phyloP scores from a whole-genome alignment of 2,329 filamentous ascomycete species.

The Epichloe bromicola region DNA sequence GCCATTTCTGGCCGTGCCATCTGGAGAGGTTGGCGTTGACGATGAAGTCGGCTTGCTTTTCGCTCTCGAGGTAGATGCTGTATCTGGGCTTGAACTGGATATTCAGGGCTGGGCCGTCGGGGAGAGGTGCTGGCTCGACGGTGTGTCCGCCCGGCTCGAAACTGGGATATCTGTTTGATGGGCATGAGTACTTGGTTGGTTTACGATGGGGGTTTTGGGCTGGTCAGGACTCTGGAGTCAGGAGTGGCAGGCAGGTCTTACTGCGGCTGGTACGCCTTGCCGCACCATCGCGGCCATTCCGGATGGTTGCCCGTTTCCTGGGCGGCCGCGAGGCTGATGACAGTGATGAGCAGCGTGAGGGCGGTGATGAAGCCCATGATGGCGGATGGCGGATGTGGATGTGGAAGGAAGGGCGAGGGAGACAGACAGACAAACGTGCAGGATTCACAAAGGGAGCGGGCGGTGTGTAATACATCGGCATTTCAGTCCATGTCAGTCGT shows the following conservation, averaged over 20 bases:
- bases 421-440: too few species aligned
- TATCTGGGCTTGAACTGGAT: slow-evolving; percentile 32
- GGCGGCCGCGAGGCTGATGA: slow-evolving; percentile 2
- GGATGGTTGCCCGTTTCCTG: slow-evolving; percentile 27
- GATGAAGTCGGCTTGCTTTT: slow-evolving; percentile 27
- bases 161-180: slow-evolving; percentile 18
- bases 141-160: slow-evolving; percentile 33
- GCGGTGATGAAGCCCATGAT: not conserved
- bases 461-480: too few species aligned
- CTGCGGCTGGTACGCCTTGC: slow-evolving; percentile 31
- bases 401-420: not conserved
- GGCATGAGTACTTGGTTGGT: not conserved
- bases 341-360: not conserved
- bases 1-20: slow-evolving; percentile 26
- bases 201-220: not conserved
- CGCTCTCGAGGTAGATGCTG: slow-evolving; percentile 31
- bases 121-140: slow-evolving; percentile 18
- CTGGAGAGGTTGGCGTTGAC: slow-evolving; percentile 29
- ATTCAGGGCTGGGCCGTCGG: slow-evolving; percentile 23
- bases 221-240: not conserved
- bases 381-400: not conserved
- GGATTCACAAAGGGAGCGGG: too few species aligned
- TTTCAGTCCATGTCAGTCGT: too few species aligned
- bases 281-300: slow-evolving; percentile 34
- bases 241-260: slow-evolving; percentile 9